Evolutionary conservation across 2,329 filamentous ascomycete species (phyloP).

Genomic region (Emergomyces pasteurianus): DNA sequence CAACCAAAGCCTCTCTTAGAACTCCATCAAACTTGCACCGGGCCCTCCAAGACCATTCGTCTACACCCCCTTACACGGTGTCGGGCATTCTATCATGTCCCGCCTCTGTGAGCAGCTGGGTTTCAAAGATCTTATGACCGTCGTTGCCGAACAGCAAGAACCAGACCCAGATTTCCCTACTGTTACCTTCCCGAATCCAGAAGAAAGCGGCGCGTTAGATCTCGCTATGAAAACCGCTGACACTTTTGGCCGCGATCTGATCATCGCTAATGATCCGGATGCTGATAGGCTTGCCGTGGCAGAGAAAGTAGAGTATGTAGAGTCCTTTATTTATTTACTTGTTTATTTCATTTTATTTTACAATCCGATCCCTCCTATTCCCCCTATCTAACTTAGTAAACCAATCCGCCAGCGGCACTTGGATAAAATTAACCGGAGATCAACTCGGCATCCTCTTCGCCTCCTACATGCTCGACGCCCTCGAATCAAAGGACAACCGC

Average conservation of each 20-base stretch:
- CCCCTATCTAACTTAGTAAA: background rate
- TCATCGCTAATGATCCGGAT: slow-evolving; percentile 54
- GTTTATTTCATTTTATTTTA: background rate
- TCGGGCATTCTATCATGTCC: slow-evolving; percentile 26
- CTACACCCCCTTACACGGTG: slow-evolving; percentile 32
- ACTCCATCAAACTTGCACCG: background rate
- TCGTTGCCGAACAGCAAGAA: slow-evolving; percentile 37
- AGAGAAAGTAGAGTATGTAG: slow-evolving; percentile 39
- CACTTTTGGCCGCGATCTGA: slow-evolving; percentile 35
- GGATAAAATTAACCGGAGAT: slow-evolving; percentile 54
- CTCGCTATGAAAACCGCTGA: slow-evolving; percentile 47
- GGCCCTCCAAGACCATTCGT: slow-evolving; percentile 24
- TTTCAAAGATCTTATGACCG: slow-evolving; percentile 20
- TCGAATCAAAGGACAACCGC: slow-evolving; percentile 20
- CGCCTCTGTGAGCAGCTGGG: slow-evolving; percentile 22
- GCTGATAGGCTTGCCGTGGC: slow-evolving; percentile 53
- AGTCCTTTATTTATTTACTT: background rate
- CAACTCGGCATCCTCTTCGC: slow-evolving; percentile 51
- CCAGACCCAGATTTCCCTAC: slow-evolving; percentile 54
- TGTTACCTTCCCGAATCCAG: slow-evolving; percentile 53
- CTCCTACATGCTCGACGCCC: slow-evolving; percentile 42
- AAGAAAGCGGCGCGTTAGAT: slow-evolving; percentile 51
- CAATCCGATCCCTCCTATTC: background rate
- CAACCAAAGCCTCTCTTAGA: background rate
- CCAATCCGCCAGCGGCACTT: slow-evolving; percentile 33